Percentiles rank a stretch among this genome's conserved stretches.
These are phyloP conservation scores for Lipomyces chichibuensis DNA, from an alignment of 805 yeast species.

Conservation along the genomic window DNA sequence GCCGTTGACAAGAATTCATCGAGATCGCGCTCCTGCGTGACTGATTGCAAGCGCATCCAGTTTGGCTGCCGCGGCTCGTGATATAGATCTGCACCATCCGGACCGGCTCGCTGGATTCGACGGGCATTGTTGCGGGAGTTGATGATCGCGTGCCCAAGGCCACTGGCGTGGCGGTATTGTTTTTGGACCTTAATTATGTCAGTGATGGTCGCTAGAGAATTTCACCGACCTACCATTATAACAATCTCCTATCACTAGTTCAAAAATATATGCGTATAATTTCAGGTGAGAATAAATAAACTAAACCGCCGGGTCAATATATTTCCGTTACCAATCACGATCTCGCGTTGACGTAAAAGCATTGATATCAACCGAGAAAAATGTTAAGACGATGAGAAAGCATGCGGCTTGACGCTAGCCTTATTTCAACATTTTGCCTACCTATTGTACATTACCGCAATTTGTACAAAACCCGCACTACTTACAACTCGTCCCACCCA, in stretches of 20 bases:
- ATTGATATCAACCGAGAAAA: too few relatives aligned
- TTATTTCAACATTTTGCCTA: neutral
- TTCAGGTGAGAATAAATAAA: neutral
- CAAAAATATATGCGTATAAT: neutral
- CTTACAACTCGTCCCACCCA: neutral
- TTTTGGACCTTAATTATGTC: slow-evolving; percentile 25
- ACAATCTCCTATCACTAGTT: neutral
- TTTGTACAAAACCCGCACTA: neutral
- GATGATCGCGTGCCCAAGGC: slow-evolving; percentile 35
- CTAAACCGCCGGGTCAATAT: neutral
- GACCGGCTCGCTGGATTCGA: slow-evolving; percentile 14
- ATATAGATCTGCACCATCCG: slow-evolving; percentile 18
- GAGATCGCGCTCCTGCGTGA: slow-evolving; percentile 89
- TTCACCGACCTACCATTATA: neutral
- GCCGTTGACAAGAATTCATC: slow-evolving; percentile 96
- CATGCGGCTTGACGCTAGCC: neutral
- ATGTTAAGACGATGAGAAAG: neutral
- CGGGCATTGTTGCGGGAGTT: slow-evolving; percentile 26
- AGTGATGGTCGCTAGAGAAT: neutral
- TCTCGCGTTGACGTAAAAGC: neutral
- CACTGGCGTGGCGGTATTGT: slow-evolving; percentile 28
- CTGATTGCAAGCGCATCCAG: slow-evolving; percentile 90
- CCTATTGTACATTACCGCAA: neutral
- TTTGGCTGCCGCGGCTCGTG: slow-evolving; percentile 52
- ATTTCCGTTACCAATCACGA: neutral